Evolutionary conservation across 148 eudicot species (phyloP).

Genomic region (Dianthus caryophyllus): DNA sequence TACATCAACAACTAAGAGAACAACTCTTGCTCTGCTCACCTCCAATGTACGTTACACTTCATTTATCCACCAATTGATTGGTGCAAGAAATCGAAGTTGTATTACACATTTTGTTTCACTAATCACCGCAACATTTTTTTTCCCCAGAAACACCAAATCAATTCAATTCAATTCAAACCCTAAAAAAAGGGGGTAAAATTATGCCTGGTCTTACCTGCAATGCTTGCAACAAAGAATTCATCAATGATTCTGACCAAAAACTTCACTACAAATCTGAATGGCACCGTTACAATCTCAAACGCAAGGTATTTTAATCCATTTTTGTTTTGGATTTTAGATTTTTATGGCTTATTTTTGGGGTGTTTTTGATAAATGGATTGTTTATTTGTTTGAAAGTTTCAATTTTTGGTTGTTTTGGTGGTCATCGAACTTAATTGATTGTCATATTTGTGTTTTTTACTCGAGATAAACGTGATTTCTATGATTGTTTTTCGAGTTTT

Average conservation of each 20-base stretch:
- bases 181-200: not conserved
- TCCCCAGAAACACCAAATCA: too few species aligned
- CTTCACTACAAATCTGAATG: constrained; percentile 96
- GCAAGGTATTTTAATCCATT: constrained; percentile 51
- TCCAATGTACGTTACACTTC: too few species aligned
- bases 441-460: too few species aligned
- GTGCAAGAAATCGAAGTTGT: too few species aligned
- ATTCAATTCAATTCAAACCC: too few species aligned
- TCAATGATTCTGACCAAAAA: constrained; percentile 67
- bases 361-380: not conserved
- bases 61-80: too few species aligned
- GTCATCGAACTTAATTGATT: not conserved
- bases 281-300: constrained; percentile 99
- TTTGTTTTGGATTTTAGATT: not conserved
- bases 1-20: too few species aligned
- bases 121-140: not conserved
- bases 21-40: too few species aligned
- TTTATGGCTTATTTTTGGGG: not conserved
- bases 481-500: too few species aligned
- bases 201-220: constrained; percentile 87
- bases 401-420: not conserved
- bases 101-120: too few species aligned
- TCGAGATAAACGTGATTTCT: too few species aligned
- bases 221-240: constrained; percentile 80
- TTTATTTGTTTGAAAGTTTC: constrained; percentile 5